Evolutionary conservation across 768 basidiomycete species (phyloP), one percentile per base, ranked within the genome.

Genomic region (Phallus indusiatus): DNA sequence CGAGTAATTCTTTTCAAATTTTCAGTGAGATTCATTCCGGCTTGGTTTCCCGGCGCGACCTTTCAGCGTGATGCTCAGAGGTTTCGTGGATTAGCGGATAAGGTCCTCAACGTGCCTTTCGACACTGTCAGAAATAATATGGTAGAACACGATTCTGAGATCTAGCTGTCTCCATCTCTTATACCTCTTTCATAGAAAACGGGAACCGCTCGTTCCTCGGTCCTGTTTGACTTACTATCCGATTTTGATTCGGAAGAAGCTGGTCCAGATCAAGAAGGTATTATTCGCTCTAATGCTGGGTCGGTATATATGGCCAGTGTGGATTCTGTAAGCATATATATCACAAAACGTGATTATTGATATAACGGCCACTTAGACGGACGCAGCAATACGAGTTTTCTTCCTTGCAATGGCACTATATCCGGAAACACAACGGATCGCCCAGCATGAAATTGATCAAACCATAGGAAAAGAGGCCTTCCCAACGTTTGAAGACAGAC

Each of bases 21-120:
- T 18, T 24, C 20, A 56, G 55, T 56, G 42, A 56, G 28, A 17
- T 56, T 47, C 18, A 42, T 56, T 48, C 55, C 55, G 12, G 46
- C 37, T 7, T 56, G 55, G 55, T 42, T 56, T 28, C 37, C 47
- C 28, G 55, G 55, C 9, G 55, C 55, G 0, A 22, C 22, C 5
- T 56, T 56, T 20, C 18, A 47, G 17, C 47, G 24, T 21, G 18
- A 24, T n/a, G 55, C 55, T 36, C 9, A 11, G 16, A 22, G 14
- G 5, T 55, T 35, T 6, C 47, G 47, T n/a, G 9, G 9, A 9
- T 48, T 21, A 48, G 28, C 28, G 7, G 28, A 28, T 28, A 28
- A 28, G 28, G 28, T 28, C 7, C 28, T 28, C 12, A 42, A 42
- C n/a, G 12, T n/a, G 42, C 42, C 42, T 42, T 42, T 42, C n/a